Evolutionary conservation across 768 basidiomycete species (phyloP).

Genomic region (Lactarius pseudohatsudake): DNA sequence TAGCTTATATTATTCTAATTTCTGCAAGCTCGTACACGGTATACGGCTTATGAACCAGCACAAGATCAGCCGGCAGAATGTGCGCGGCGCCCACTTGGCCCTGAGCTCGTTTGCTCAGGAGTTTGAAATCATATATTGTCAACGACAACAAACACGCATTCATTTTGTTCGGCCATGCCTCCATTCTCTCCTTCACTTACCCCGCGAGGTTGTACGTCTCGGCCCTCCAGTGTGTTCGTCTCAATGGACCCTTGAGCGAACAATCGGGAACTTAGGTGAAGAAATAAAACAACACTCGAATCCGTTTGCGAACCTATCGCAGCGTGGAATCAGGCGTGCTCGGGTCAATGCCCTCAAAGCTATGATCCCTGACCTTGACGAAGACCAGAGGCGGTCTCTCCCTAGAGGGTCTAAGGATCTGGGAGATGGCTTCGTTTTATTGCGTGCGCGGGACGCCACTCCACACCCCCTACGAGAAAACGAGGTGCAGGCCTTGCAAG

Average conservation of each 20-base stretch:
- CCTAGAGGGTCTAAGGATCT: not conserved
- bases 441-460: not conserved
- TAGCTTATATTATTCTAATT: slow-evolving; percentile 31
- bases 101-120: slow-evolving; percentile 36
- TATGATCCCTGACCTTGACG: not conserved
- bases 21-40: slow-evolving; percentile 33
- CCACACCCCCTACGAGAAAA: too few species aligned
- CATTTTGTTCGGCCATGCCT: not conserved
- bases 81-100: slow-evolving; percentile 31
- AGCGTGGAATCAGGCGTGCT: too few species aligned
- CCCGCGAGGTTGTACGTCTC: too few species aligned
- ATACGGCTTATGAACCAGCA: slow-evolving; percentile 32
- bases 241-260: too few species aligned
- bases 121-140: slow-evolving; percentile 41
- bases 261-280: not conserved
- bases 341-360: too few species aligned
- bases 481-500: too few species aligned
- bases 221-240: too few species aligned
- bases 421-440: not conserved
- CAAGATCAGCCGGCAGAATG: slow-evolving; percentile 14
- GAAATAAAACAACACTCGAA: not conserved
- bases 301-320: not conserved
- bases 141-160: slow-evolving; percentile 23
- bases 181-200: too few species aligned
- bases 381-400: not conserved